phyloP scores from a whole-genome alignment of 768 basidiomycete species.

The button mushroom (Agaricus bisporus) region DNA sequence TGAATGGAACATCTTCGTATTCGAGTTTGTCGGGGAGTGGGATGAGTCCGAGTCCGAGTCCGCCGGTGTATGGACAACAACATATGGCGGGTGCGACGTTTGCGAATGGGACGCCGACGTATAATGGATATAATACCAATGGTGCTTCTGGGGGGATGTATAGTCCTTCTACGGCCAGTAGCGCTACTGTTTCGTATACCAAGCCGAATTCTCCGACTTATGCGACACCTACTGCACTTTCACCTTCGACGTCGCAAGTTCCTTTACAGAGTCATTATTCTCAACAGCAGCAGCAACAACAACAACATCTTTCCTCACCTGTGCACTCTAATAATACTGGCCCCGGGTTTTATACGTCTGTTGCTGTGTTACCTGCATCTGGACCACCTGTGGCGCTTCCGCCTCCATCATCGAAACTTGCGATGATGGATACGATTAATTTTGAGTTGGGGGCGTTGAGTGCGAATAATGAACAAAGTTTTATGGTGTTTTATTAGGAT shows the following conservation, averaged over 20 bases:
- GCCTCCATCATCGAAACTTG: constrained; percentile 32
- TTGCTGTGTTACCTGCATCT: constrained; percentile 8
- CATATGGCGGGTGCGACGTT: neutral
- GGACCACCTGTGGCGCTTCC: constrained; percentile 11
- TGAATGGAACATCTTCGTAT: neutral
- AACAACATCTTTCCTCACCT: neutral
- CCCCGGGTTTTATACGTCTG: constrained; percentile 24
- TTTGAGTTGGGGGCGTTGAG: constrained; percentile 44
- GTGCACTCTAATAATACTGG: neutral
- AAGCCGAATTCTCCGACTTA: constrained; percentile 8
- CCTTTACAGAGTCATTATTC: neutral
- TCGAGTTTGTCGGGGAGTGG: constrained; percentile 5
- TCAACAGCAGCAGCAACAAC: neutral
- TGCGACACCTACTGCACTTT: constrained; percentile 1
- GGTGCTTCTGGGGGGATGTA: neutral
- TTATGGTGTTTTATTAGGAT: constrained; percentile 44
- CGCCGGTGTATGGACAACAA: neutral
- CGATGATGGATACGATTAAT: constrained; percentile 38
- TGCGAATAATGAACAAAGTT: constrained; percentile 33
- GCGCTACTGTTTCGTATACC: constrained; percentile 8
- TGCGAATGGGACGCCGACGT: neutral
- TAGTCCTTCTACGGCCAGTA: neutral
- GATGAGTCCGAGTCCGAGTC: constrained; percentile 3
- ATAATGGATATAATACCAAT: constrained; percentile 3
- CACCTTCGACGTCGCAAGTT: neutral